Evolutionary conservation across 192 early-diverging fungal genomes (phyloP), one percentile per base, ranked within the genome.

Genomic region (Funneliformis geosporum): DNA sequence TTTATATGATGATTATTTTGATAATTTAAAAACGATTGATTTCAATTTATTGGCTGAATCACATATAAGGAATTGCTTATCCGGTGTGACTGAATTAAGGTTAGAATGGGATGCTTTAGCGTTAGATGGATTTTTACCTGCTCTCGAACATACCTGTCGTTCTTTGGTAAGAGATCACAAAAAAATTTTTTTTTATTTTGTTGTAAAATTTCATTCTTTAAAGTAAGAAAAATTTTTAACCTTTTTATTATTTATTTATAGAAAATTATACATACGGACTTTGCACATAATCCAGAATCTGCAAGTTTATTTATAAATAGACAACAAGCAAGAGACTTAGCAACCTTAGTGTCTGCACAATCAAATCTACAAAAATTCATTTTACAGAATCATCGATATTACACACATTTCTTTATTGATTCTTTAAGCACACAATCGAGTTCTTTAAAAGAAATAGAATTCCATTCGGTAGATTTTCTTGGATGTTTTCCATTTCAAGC

Each of bases 31-130:
- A 16, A 14, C 21, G 11, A 72, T 72, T 14, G 27, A 72, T 47
- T 72, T 44, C 47, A 23, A 46, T 16, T 9, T 72, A 28, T 25
- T 72, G 18, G 27, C 9, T 2, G 43, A 72, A 16, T n/a, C 21
- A 4, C 10, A n/a, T 27, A 50, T 47, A 5, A 28, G 25, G 11
- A 10, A 23, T 46, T 11, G 43, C 11, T 72, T 72, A 25, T 28
- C 23, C 21, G 11, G 14, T 27, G 18, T 72, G 43, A 43, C 10
- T 4, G 11, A 47, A 14, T 46, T 44, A 25, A 44, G 25, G 10
- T 27, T 72, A 11, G 70, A 72, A 72, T 72, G 70, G 70, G 70
- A 72, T 72, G n/a, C 70, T 27, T 27, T 72, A 12, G 38, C 18
- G 9, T 38, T 69, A 39, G 40, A 69, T 69, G 67, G 67, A 40